Conservation (phyloP, 371 early-diverging fungal species). For the Syncephalis fuscata region DNA sequence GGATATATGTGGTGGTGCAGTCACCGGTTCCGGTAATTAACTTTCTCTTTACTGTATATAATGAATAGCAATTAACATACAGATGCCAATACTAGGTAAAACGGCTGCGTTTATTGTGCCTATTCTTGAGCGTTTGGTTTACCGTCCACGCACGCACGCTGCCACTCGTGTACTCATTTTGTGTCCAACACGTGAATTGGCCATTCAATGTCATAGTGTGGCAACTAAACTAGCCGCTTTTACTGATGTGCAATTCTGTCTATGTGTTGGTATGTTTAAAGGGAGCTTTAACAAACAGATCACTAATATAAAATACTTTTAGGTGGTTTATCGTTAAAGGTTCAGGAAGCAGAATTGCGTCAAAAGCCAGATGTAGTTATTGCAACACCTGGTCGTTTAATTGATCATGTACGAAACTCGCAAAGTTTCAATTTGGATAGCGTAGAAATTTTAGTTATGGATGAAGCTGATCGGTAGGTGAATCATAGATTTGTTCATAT, state of each 20-base stretch:
- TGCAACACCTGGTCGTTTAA: slow-evolving; percentile 99
- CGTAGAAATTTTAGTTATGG: slow-evolving; percentile 97
- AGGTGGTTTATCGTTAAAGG: slow-evolving; percentile 82
- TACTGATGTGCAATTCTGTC: slow-evolving; percentile 72
- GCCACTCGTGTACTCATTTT: slow-evolving; percentile 88
- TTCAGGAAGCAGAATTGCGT: slow-evolving; percentile 84
- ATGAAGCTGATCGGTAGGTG: slow-evolving; percentile 92
- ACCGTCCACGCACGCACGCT: slow-evolving; percentile 62
- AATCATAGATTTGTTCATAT: background rate
- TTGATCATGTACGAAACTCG: slow-evolving; percentile 96
- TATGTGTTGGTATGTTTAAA: slow-evolving; percentile 73
- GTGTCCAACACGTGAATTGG: slow-evolving; percentile 99
- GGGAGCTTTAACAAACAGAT: too few relatives aligned
- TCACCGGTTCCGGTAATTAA: slow-evolving; percentile 87
- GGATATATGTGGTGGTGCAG: slow-evolving; percentile 99
- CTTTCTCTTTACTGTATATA: background rate
- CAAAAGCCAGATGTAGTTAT: slow-evolving; percentile 93
- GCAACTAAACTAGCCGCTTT: slow-evolving; percentile 72
- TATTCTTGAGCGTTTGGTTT: slow-evolving; percentile 86
- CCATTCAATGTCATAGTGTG: slow-evolving; percentile 90
- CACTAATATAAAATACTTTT: background rate
- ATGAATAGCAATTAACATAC: background rate
- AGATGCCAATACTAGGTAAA: slow-evolving; percentile 60
- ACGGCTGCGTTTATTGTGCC: slow-evolving; percentile 98
- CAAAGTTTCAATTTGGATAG: slow-evolving; percentile 68